Percentiles rank a stretch among this genome's conserved stretches.
These are phyloP conservation scores for Fusarium sp. DNA, from an alignment of 2,329 filamentous ascomycete genomes.

Conservation along the genomic window DNA sequence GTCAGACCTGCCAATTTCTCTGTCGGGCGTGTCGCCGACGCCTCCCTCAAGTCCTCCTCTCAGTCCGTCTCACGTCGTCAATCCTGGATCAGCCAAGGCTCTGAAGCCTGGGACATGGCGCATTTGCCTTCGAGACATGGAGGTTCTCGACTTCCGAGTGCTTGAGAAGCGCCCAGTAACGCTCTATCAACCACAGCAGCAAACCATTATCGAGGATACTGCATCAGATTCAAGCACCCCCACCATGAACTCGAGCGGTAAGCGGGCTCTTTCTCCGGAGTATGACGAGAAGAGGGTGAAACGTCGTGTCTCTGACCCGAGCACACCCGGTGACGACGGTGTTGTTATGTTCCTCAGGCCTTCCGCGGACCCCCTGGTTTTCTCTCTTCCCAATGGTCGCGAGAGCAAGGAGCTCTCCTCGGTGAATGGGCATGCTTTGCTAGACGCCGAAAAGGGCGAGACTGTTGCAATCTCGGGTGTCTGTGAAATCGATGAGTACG, in stretches of 20 bases:
- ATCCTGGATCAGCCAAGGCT: constrained; percentile 60
- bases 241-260: constrained; percentile 62
- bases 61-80: constrained; percentile 60
- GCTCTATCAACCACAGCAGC: constrained; percentile 53
- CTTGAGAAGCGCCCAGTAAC: constrained; percentile 66
- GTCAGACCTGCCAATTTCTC: constrained; percentile 66
- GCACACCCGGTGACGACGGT: constrained; percentile 57
- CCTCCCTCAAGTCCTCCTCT: constrained; percentile 56
- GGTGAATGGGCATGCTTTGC: constrained; percentile 62
- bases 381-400: constrained; percentile 63
- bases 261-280: constrained; percentile 63
- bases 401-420: constrained; percentile 63
- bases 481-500: constrained; percentile 66
- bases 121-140: constrained; percentile 63
- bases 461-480: constrained; percentile 64
- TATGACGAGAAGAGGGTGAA: constrained; percentile 61
- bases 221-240: constrained; percentile 52
- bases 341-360: constrained; percentile 68
- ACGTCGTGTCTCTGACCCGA: constrained; percentile 55
- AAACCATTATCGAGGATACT: constrained; percentile 48
- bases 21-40: constrained; percentile 61
- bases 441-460: constrained; percentile 65
- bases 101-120: constrained; percentile 69
- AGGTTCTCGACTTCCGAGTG: constrained; percentile 70
- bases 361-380: constrained; percentile 64